Evolutionary conservation across 345 rosid genomes (phyloP).

Genomic region (Hibiscus tridactylites): DNA sequence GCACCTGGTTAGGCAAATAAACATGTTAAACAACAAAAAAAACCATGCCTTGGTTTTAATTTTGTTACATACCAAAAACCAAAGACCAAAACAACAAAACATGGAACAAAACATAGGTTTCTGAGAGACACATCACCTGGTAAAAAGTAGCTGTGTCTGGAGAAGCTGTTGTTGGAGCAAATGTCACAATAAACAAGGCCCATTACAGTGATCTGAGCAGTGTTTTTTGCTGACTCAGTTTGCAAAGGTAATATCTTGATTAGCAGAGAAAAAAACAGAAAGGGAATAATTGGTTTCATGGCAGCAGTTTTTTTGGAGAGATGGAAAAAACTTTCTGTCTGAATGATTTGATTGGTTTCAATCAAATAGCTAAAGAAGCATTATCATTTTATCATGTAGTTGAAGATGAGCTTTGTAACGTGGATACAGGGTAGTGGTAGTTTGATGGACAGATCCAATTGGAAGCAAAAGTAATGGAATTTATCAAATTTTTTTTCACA

Average conservation of each 20-base stretch:
- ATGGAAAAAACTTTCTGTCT: background rate
- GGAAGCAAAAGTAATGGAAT: slow-evolving; percentile 19
- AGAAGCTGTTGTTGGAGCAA: slow-evolving; percentile 92
- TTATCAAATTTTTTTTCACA: slow-evolving; percentile 19
- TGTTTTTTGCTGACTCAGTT: slow-evolving; percentile 19
- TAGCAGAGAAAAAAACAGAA: slow-evolving; percentile 34
- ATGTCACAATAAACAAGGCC: slow-evolving; percentile 93
- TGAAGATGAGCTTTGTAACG: slow-evolving; percentile 14
- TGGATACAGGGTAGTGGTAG: background rate
- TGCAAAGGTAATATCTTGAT: slow-evolving; percentile 27
- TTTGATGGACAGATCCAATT: slow-evolving; percentile 28
- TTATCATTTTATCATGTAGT: slow-evolving; percentile 6
- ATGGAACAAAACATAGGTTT: background rate
- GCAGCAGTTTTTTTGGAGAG: slow-evolving; percentile 17
- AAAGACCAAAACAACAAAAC: background rate
- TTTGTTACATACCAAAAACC: no score
- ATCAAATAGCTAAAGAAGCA: slow-evolving; percentile 10
- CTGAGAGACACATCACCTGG: slow-evolving; percentile 41
- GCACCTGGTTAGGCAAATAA: slow-evolving; percentile 41
- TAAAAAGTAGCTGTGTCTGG: slow-evolving; percentile 93
- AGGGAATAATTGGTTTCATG: slow-evolving; percentile 37
- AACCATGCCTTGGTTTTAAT: no score
- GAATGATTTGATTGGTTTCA: slow-evolving; percentile 16
- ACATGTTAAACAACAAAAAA: background rate
- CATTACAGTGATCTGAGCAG: slow-evolving; percentile 60